Evolutionary conservation across 2,329 filamentous ascomycete species (phyloP), one percentile per base, ranked within the genome.

Genomic region (Trichocomaceae sp.): DNA sequence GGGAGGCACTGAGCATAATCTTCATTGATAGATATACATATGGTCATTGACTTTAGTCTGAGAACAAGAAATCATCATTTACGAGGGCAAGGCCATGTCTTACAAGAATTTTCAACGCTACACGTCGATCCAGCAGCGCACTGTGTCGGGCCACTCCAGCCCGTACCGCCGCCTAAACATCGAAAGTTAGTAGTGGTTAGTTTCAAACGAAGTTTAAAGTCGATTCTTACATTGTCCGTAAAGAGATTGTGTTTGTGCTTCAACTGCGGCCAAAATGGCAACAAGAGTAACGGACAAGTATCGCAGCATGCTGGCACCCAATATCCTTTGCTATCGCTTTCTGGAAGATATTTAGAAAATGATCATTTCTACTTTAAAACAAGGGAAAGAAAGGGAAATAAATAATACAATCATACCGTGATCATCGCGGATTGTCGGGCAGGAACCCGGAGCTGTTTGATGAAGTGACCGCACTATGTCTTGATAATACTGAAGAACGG

Each of bases 1-100:
- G 52, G 52, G 10, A 49, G 1, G 17, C 52, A 54, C 45, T 54
- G 52, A 22, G 52, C 52, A 20, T 54, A 54, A 37, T 54, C 52
- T 54, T 10, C 45, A 13, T 13, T 13, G 9, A 49, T 13, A 9
- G 13, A 12, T 7, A 50, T 12, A 20, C 1, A 33, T 5, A 17
- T 1, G 6, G 47, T 49, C 17, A 54, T 17, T 13, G 37, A 29
- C 20, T 15, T 4, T 35, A 47, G 12, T 10, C 5, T 9, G 22
- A 26, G 3, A 23, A 12, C n/a, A n/a, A 52, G 17, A 15, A n/a
- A 37, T 22, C 29, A 37, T 35, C 41, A 12, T 37, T 15, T 26
- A 13, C 26, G 29, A 22, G 29, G n/a, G n/a, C n/a, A n/a, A n/a
- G n/a, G n/a, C n/a, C n/a, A n/a, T 47, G 37, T 7, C 52, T 49